Evolutionary conservation across 2,329 filamentous ascomycete genomes (phyloP), one percentile per base, ranked within the genome.

Genomic region (Pochonia chlamydosporia): DNA sequence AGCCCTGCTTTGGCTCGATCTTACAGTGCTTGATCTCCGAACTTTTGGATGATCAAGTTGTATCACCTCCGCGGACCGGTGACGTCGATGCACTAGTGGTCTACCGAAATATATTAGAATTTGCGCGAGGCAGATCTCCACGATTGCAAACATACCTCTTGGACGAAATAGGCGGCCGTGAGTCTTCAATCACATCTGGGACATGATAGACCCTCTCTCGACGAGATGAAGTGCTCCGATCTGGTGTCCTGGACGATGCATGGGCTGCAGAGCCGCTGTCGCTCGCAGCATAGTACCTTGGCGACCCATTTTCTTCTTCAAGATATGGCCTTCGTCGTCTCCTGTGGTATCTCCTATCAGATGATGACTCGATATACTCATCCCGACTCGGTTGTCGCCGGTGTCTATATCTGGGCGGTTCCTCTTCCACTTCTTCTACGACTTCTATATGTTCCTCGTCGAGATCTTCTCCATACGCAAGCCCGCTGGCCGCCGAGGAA

Each of bases 151-250:
- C 49, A 20, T 44, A 63, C 64, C 60, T 63, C 48, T 60, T 58
- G 6, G 63, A 64, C 6, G 63, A 52, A 5, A 66, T 52, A 3
- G 64, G 64, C 6, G 65, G 65, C 9, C 65, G 57, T 36, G 65
- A 63, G 37, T 58, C 56, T 37, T 63, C 63, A 45, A 67, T 62
- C 8, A 66, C 55, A 48, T 62, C 62, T 2, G 56, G 42, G 2
- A 57, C 52, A 31, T 59, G 54, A 36, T 52, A 50, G 8, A 53
- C 58, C 7, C 57, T 55, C 40, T 54, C 57, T 28, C 58, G 55
- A 40, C 57, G 62, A 33, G 62, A 59, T 3, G 59, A 58, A 14
- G 59, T 56, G 48, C 62, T 66, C 14, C 55, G 53, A 26, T 61
- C 57, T 14, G 56, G 54, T 44, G 62, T 62, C 21, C 59, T 53